Conservation (phyloP, 192 early-diverging fungal species). For the Coemansia sp. region DNA sequence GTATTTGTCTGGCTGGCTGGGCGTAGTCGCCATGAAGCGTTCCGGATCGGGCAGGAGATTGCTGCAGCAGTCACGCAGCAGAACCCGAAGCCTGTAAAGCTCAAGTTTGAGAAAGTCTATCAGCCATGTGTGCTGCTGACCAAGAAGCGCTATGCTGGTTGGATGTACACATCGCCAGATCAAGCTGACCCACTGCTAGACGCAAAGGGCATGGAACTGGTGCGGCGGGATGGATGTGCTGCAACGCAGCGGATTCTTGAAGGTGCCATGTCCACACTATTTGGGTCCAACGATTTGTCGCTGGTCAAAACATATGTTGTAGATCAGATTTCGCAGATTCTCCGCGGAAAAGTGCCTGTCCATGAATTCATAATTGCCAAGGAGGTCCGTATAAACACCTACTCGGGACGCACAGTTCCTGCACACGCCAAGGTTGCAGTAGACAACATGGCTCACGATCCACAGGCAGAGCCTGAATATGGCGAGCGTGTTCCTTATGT, state of each 20-base stretch:
- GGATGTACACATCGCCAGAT: conserved; percentile 67
- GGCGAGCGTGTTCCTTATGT: conserved; percentile 90
- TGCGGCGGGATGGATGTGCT: conserved; percentile 83
- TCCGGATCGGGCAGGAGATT: conserved; percentile 81
- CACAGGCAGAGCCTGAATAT: conserved; percentile 77
- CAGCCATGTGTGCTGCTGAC: conserved; percentile 82
- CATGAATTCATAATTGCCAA: conserved; percentile 89
- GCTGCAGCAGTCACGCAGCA: conserved; percentile 67
- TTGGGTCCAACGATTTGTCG: conserved; percentile 78
- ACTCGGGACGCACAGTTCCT: conserved; percentile 62
- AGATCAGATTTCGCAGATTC: conserved; percentile 70
- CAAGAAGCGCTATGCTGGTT: conserved; percentile 95
- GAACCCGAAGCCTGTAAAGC: conserved; percentile 81
- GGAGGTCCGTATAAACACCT: conserved; percentile 78
- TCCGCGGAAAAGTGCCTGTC: conserved; percentile 63
- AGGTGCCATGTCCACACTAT: conserved; percentile 73
- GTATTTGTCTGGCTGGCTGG: conserved; percentile 82
- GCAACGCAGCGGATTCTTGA: conserved; percentile 80
- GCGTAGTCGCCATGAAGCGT: conserved; percentile 67
- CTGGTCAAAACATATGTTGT: conserved; percentile 73
- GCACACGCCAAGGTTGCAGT: conserved; percentile 73
- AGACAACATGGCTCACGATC: conserved; percentile 68
- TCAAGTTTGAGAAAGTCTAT: conserved; percentile 96
- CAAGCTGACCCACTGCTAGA: conserved; percentile 79
- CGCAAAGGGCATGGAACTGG: conserved; percentile 94